Evolutionary conservation across 768 basidiomycete species (phyloP).

Genomic region (Exidia glandulosa): DNA sequence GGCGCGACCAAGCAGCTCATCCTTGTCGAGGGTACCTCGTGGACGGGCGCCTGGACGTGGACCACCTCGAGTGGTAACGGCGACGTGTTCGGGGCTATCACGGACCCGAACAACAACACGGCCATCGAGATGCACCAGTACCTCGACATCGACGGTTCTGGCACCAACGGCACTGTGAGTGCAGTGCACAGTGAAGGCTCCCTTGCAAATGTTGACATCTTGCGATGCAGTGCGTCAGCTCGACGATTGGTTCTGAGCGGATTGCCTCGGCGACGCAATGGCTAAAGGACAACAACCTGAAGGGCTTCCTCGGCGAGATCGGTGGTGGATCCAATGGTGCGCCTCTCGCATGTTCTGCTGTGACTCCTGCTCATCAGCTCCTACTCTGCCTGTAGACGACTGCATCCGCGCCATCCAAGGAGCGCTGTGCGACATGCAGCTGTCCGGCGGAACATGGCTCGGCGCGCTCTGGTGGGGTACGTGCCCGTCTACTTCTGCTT

Average conservation of each 20-base stretch:
- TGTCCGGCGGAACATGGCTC: conserved; percentile 40
- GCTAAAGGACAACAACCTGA: conserved; percentile 47
- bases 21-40: conserved; percentile 21
- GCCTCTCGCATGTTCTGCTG: too few relatives aligned
- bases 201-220: too few relatives aligned
- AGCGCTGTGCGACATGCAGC: conserved; percentile 48
- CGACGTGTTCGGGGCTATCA: conserved; percentile 39
- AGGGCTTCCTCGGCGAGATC: conserved; percentile 56
- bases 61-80: conserved; percentile 43
- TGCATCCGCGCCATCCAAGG: conserved; percentile 47
- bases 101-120: conserved; percentile 49
- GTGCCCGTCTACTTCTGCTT: too few relatives aligned
- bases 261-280: conserved; percentile 44
- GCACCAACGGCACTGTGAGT: conserved; percentile 43
- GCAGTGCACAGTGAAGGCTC: conserved; percentile 46
- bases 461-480: too few relatives aligned
- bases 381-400: too few relatives aligned
- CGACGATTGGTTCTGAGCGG: conserved; percentile 51
- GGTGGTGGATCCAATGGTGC: conserved; percentile 31
- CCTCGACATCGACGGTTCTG: conserved; percentile 51
- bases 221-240: conserved; percentile 50
- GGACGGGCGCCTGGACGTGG: conserved; percentile 27
- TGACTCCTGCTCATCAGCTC: too few relatives aligned
- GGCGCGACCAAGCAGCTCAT: conserved; percentile 38
- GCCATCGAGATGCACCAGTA: conserved; percentile 65